Conservation (phyloP, 257 asterid species). For the Solanum habrochaites region DNA sequence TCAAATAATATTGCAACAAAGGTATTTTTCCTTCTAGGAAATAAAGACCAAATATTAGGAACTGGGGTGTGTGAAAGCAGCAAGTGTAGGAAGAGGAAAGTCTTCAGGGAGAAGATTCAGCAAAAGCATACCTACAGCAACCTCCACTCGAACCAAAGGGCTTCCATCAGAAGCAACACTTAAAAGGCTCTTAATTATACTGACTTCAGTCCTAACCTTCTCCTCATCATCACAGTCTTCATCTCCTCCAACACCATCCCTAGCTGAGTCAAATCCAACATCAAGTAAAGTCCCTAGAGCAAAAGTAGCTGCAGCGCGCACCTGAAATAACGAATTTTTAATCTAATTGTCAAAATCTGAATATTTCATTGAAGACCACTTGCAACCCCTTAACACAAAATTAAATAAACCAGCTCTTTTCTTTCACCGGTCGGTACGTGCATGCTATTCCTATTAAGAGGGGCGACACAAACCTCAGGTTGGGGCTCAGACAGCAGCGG, state of each 20-base stretch:
- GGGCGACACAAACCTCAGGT: constrained; percentile 60
- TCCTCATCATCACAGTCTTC: constrained; percentile 89
- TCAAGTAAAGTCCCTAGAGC: constrained; percentile 85
- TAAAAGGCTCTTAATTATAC: constrained; percentile 60
- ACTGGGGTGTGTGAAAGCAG: not conserved
- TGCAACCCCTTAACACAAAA: not conserved
- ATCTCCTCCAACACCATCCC: constrained; percentile 68
- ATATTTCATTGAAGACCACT: not conserved
- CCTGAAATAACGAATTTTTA: constrained; percentile 32
- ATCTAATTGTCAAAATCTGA: not conserved
- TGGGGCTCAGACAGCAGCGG: constrained; percentile 92
- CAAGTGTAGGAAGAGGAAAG: not conserved
- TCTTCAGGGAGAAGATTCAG: not conserved
- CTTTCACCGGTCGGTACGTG: not conserved
- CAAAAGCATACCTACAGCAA: constrained; percentile 72
- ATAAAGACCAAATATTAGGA: not conserved
- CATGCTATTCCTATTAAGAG: not conserved
- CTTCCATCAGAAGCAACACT: constrained; percentile 91
- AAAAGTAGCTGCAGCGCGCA: constrained; percentile 90
- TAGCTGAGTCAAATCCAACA: constrained; percentile 65
- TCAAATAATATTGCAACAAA: not conserved
- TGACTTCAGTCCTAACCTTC: constrained; percentile 67
- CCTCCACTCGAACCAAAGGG: constrained; percentile 97
- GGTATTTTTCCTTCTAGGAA: not conserved
- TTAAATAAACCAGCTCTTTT: not conserved